Evolutionary conservation across 2,329 filamentous ascomycete genomes (phyloP).

Genomic region (Sporothrix pseudoabietina): DNA sequence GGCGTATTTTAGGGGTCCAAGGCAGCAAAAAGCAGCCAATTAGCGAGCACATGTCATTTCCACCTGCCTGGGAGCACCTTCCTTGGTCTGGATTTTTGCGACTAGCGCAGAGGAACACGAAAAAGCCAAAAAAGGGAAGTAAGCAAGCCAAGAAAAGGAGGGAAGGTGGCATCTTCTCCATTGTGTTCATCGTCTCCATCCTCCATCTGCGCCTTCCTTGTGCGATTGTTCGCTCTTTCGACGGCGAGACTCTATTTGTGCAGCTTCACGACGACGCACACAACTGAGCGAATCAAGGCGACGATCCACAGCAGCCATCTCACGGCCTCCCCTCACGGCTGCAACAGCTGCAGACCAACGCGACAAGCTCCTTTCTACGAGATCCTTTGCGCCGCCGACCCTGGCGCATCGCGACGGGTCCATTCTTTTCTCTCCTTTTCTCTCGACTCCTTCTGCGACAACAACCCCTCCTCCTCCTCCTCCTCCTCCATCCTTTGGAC

Average conservation of each 20-base stretch:
- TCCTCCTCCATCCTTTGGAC: background rate
- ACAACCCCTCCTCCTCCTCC: background rate
- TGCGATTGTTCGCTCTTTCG: background rate
- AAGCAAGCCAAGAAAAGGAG: slow-evolving; percentile 21
- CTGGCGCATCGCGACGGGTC: slow-evolving; percentile 8
- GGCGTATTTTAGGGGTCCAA: background rate
- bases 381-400: slow-evolving; percentile 2
- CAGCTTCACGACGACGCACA: too few species aligned
- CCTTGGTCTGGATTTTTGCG: background rate
- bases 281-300: background rate
- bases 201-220: background rate
- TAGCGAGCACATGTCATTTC: background rate
- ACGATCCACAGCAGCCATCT: background rate
- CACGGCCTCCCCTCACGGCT: background rate
- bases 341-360: background rate
- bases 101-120: slow-evolving; percentile 1
- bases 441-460: background rate
- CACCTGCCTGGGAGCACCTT: background rate
- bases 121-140: background rate
- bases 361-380: background rate
- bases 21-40: background rate
- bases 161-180: slow-evolving; percentile 22
- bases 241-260: background rate
- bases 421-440: background rate
- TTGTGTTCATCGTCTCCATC: background rate